Evolutionary conservation across 345 rosid genomes (phyloP).

Genomic region (Corymbia maculata): DNA sequence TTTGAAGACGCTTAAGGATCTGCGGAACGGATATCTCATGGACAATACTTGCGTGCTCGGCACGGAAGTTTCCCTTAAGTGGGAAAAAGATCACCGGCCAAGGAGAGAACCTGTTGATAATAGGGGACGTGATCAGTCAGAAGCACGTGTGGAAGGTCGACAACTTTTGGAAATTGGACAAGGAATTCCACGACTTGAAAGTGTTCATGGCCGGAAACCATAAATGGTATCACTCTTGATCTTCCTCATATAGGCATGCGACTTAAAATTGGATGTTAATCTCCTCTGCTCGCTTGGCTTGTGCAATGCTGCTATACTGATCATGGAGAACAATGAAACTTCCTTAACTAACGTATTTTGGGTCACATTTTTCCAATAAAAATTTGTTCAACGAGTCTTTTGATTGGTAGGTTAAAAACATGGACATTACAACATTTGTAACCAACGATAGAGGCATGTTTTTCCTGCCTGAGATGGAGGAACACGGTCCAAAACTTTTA

Average conservation of each 20-base stretch:
- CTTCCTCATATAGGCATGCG: neutral
- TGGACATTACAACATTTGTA: neutral
- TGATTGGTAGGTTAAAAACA: neutral
- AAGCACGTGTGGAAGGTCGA: constrained; percentile 24
- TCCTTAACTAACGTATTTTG: neutral
- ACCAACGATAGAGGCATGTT: neutral
- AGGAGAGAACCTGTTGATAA: constrained; percentile 21
- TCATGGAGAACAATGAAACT: neutral
- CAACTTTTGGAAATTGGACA: constrained; percentile 7
- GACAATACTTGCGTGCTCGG: constrained; percentile 26
- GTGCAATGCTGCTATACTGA: neutral
- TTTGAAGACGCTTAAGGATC: constrained; percentile 2
- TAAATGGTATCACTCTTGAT: constrained; percentile 15
- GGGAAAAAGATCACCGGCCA: constrained; percentile 15
- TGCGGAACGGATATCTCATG: constrained; percentile 20
- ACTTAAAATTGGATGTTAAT: neutral
- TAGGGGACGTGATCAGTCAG: neutral
- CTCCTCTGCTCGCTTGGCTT: neutral
- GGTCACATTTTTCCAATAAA: neutral
- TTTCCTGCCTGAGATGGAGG: neutral
- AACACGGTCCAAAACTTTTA: neutral
- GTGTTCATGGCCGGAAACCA: constrained; percentile 16
- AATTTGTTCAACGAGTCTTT: neutral
- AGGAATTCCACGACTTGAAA: constrained; percentile 1
- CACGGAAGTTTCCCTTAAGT: constrained; percentile 24